Base-by-base conservation (phyloP, 441 rosid genomes). In the Daphne laureola region DNA sequence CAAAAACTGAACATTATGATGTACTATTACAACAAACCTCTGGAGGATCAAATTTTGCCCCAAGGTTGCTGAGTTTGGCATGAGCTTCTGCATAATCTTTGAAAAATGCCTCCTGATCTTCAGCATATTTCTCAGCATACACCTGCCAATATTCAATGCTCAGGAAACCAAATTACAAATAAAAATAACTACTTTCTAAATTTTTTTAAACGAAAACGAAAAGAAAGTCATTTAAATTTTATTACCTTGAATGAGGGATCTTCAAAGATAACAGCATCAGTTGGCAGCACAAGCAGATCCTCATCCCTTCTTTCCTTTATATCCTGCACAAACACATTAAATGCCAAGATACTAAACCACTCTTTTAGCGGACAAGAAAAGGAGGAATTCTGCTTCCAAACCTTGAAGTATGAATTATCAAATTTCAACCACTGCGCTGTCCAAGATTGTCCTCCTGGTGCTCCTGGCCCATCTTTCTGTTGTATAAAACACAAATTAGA, bases 401-500 rank as follows among this genome's bases (percentile, higher is more conserved):
- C 98, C 98, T 83, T 91, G 78, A 91, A 91, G 76, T 91, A 91
- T 44, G 90, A 91, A 57, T 91, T 87, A 66, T 91, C 96, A 67
- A 91, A 91, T 69, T 83, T 85, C 69, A 91, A 77, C 98, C 98
- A 91, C 66, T 91, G 69, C 70, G 62, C 78, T 1, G 98, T 91
- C 98, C 98, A 87, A 11, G 98, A 91, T 57, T 87, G 96, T 70
- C 98, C 98, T 61, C 98, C 98, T 57, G 95, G 81, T 72, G 92
- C 98, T 72, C 96, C 98, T 0, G 96, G 98, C 35, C 98, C 98
- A 63, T 78, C 68, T 81, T 87, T 85, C 98, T 91, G 95, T 63
- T 56, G 72, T 53, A 17, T 26, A 59, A 43, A 59, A 52, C 64
- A 59, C 2, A 51, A 36, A 56, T 14, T 26, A 38, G 42, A 63